Evolutionary conservation across 2,329 filamentous ascomycete species (phyloP).

Genomic region (Karstenula rhodostoma): DNA sequence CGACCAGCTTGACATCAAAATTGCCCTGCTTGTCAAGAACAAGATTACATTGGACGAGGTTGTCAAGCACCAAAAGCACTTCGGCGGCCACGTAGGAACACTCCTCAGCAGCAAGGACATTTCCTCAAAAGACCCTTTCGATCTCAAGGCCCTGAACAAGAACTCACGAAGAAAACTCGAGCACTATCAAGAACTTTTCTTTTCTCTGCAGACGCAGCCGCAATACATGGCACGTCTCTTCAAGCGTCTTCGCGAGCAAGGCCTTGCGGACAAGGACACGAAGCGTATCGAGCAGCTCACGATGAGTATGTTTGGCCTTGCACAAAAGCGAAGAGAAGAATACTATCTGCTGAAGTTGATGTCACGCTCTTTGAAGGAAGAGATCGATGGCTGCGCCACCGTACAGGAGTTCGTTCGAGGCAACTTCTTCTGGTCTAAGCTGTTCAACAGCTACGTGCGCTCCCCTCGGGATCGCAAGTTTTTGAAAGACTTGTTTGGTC

Average conservation of each 20-base stretch:
- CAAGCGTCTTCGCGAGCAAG: slow-evolving; percentile 81
- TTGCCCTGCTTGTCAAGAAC: slow-evolving; percentile 97
- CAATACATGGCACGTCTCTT: slow-evolving; percentile 93
- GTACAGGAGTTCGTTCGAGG: slow-evolving; percentile 88
- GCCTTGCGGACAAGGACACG: slow-evolving; percentile 87
- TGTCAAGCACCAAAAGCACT: slow-evolving; percentile 94
- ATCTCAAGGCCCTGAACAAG: slow-evolving; percentile 97
- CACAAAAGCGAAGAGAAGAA: slow-evolving; percentile 94
- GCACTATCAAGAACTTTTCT: slow-evolving; percentile 97
- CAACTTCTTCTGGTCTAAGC: slow-evolving; percentile 91
- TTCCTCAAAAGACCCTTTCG: slow-evolving; percentile 88
- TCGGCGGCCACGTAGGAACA: slow-evolving; percentile 85
- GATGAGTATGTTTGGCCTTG: slow-evolving; percentile 97
- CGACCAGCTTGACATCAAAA: slow-evolving; percentile 98
- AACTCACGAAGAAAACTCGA: slow-evolving; percentile 94
- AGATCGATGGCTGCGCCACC: slow-evolving; percentile 75
- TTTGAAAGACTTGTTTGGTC: slow-evolving; percentile 83
- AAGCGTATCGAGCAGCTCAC: slow-evolving; percentile 92
- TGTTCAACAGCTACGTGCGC: slow-evolving; percentile 86
- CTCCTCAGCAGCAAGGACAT: slow-evolving; percentile 90
- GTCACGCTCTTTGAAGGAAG: slow-evolving; percentile 81
- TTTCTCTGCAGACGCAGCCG: slow-evolving; percentile 94
- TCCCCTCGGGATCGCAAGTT: slow-evolving; percentile 94
- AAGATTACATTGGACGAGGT: slow-evolving; percentile 99
- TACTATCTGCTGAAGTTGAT: slow-evolving; percentile 95